phyloP scores from a whole-genome alignment of 225 moss, liverwort and hornwort species.

The Physcomitrellopsis africana region DNA sequence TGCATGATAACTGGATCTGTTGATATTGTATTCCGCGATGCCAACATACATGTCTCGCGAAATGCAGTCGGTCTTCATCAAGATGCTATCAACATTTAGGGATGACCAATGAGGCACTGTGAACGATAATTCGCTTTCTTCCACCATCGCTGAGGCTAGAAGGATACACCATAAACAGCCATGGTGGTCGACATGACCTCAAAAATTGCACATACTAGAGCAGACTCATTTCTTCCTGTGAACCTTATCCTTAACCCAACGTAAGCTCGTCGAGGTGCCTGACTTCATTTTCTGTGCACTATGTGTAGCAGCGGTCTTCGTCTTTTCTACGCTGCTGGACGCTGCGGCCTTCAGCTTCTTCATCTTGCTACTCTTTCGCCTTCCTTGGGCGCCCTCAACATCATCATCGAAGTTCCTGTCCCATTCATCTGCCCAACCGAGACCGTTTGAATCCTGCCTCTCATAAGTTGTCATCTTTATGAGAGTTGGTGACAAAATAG shows the following conservation, averaged over 20 bases:
- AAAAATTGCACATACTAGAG: neutral
- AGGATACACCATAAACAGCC: neutral
- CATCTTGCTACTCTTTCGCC: conserved; percentile 70
- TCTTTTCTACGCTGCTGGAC: conserved; percentile 72
- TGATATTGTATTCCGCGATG: too few relatives aligned
- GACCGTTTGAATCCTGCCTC: conserved; percentile 60
- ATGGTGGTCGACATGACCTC: neutral
- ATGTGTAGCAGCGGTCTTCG: conserved; percentile 62
- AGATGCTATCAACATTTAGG: neutral
- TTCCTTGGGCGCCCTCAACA: conserved; percentile 31
- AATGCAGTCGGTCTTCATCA: neutral
- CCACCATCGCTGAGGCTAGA: neutral
- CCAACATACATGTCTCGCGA: too few relatives aligned
- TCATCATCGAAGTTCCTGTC: conserved; percentile 73
- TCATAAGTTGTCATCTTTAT: conserved; percentile 50
- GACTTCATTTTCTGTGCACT: conserved; percentile 82
- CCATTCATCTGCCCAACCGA: conserved; percentile 83
- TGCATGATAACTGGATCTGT: neutral
- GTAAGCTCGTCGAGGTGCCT: conserved; percentile 70
- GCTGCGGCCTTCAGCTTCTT: conserved; percentile 80
- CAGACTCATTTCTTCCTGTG: conserved; percentile 59
- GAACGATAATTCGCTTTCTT: conserved; percentile 9
- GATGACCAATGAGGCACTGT: neutral
- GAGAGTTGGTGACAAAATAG: neutral
- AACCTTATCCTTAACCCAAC: conserved; percentile 89